Conservation (phyloP, 1,139 yeast genomes). For the Debaryomyces psychrophilus region DNA sequence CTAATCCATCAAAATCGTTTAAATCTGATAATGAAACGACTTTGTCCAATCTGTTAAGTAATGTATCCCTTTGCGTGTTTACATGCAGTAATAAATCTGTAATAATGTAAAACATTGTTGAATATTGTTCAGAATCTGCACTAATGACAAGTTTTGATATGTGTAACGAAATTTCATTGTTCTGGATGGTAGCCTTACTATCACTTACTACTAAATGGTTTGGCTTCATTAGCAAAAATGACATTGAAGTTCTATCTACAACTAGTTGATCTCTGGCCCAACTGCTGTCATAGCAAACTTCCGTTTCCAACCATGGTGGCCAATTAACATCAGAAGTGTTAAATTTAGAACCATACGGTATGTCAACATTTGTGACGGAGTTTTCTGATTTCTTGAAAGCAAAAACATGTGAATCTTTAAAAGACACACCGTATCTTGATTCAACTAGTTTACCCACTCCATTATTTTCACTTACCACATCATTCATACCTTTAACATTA, state of each 20-base stretch:
- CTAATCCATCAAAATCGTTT: slow-evolving; percentile 60
- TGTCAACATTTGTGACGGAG: slow-evolving; percentile 25
- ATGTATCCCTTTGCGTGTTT: slow-evolving; percentile 61
- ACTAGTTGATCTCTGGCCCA: slow-evolving; percentile 60
- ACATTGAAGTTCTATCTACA: slow-evolving; percentile 64
- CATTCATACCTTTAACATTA: slow-evolving; percentile 52
- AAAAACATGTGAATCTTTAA: slow-evolving; percentile 73
- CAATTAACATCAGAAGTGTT: slow-evolving; percentile 40
- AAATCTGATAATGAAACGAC: slow-evolving; percentile 70
- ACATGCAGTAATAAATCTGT: slow-evolving; percentile 67
- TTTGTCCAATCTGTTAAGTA: slow-evolving; percentile 64
- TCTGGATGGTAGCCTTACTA: slow-evolving; percentile 20
- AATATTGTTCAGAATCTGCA: slow-evolving; percentile 76
- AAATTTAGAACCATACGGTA: slow-evolving; percentile 29
- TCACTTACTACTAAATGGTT: slow-evolving; percentile 53
- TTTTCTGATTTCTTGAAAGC: slow-evolving; percentile 53
- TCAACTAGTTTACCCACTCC: slow-evolving; percentile 59
- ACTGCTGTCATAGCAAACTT: slow-evolving; percentile 70
- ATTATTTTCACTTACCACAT: slow-evolving; percentile 37
- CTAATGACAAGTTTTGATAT: slow-evolving; percentile 70
- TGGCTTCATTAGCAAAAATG: slow-evolving; percentile 65
- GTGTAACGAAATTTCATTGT: slow-evolving; percentile 50
- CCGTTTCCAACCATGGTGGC: slow-evolving; percentile 87
- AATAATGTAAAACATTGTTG: slow-evolving; percentile 63
- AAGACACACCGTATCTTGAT: slow-evolving; percentile 67